Evolutionary conservation across 148 eudicot genomes (phyloP).

Genomic region (Vaccinium myrtillus): DNA sequence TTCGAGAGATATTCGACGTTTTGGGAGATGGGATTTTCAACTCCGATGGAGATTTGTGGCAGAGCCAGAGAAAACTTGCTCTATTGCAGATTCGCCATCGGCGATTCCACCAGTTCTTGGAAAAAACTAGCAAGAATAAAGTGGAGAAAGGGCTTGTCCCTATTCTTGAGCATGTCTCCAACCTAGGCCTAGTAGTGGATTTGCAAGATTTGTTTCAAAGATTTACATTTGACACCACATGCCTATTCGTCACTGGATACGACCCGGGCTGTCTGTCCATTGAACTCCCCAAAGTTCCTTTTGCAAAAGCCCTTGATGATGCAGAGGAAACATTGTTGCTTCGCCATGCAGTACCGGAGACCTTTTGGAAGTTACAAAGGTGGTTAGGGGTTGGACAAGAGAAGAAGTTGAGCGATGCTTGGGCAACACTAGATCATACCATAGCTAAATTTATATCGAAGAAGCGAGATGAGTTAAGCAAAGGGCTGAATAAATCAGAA

Average conservation of each 20-base stretch:
- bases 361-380: constrained; percentile 51
- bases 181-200: constrained; percentile 33
- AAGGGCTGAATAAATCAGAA: neutral
- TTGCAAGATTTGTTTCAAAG: constrained; percentile 59
- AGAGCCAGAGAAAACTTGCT: constrained; percentile 37
- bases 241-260: constrained; percentile 38
- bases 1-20: constrained; percentile 43
- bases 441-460: constrained; percentile 25
- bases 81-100: constrained; percentile 30
- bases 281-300: constrained; percentile 37
- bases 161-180: constrained; percentile 35
- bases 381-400: constrained; percentile 52
- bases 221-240: constrained; percentile 53
- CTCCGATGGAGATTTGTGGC: constrained; percentile 40
- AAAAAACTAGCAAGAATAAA: constrained; percentile 23
- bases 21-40: constrained; percentile 60
- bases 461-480: constrained; percentile 29
- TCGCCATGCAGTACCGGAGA: constrained; percentile 41
- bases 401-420: constrained; percentile 35
- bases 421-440: constrained; percentile 36
- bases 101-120: constrained; percentile 33
- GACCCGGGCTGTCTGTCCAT: constrained; percentile 39
- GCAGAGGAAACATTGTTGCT: constrained; percentile 37
- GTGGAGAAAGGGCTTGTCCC: constrained; percentile 40
- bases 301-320: constrained; percentile 49